A percentile compares a stretch with the other conserved stretches of the same genome.
These are phyloP conservation scores for Albizia julibrissin DNA, from an alignment of 306 rosid species.

Conservation along the genomic window DNA sequence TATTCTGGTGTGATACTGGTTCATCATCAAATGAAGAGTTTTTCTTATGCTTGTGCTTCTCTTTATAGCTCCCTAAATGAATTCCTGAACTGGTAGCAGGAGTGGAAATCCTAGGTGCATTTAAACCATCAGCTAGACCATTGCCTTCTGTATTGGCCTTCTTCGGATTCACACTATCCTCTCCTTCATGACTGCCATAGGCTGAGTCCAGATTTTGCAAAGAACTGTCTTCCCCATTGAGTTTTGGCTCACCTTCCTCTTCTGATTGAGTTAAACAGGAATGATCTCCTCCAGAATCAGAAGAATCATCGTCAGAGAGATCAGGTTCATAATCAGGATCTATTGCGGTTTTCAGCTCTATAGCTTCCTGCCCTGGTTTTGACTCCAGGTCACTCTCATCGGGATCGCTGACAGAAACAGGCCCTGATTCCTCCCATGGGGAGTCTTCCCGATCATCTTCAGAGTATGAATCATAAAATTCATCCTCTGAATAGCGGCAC, in stretches of 20 bases:
- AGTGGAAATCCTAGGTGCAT: conserved; percentile 27
- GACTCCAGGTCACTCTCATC: conserved; percentile 36
- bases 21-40: conserved; percentile 65
- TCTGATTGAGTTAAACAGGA: conserved; percentile 27
- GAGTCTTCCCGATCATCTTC: conserved; percentile 49
- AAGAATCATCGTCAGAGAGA: conserved; percentile 49
- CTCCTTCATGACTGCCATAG: conserved; percentile 44
- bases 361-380: conserved; percentile 16
- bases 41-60: conserved; percentile 51
- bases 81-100: conserved; percentile 28
- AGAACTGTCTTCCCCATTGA: conserved; percentile 50
- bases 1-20: conserved; percentile 35
- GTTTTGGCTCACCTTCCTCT: conserved; percentile 32
- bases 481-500: conserved; percentile 40
- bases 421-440: conserved; percentile 76
- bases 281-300: conserved; percentile 63
- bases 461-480: conserved; percentile 40
- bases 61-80: conserved; percentile 15
- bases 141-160: conserved; percentile 26
- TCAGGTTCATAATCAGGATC: conserved; percentile 54
- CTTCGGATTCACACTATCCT: conserved; percentile 30
- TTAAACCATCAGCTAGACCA: conserved; percentile 17
- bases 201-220: conserved; percentile 56
- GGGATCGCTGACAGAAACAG: conserved; percentile 35
- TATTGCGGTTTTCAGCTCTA: conserved; percentile 18